Evolutionary conservation across 2,329 filamentous ascomycete genomes (phyloP).

Genomic region (Botryotinia calthae): DNA sequence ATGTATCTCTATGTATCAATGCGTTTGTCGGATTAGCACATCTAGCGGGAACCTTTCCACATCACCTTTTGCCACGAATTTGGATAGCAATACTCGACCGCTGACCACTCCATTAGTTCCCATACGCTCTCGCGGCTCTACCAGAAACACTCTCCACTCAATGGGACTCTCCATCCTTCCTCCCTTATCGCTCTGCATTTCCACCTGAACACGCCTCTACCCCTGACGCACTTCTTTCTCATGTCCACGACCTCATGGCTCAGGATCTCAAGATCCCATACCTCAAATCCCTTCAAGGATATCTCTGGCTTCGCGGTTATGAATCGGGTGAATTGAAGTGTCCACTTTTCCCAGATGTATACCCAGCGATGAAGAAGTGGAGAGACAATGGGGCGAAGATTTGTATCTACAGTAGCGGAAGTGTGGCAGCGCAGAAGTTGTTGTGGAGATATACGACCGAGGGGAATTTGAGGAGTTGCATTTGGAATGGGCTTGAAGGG

Average conservation of each 20-base stretch:
- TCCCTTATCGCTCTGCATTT: conserved; percentile 67
- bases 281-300: conserved; percentile 76
- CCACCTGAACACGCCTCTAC: conserved; percentile 61
- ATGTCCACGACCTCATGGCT: conserved; percentile 68
- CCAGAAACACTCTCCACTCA: conserved; percentile 60
- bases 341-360: conserved; percentile 72
- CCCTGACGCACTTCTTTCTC: conserved; percentile 58
- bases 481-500: conserved; percentile 73
- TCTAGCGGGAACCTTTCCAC: neutral
- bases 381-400: conserved; percentile 44
- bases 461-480: conserved; percentile 56
- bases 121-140: conserved; percentile 68
- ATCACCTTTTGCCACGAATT: conserved; percentile 1
- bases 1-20: conserved; percentile 3
- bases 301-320: conserved; percentile 76
- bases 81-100: conserved; percentile 2
- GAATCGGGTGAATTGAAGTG: conserved; percentile 65
- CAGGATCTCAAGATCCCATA: conserved; percentile 74
- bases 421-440: conserved; percentile 75
- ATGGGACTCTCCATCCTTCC: conserved; percentile 66
- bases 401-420: conserved; percentile 80
- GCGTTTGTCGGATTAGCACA: neutral
- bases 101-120: conserved; percentile 56
- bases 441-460: conserved; percentile 65
- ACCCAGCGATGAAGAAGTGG: conserved; percentile 61